Evolutionary conservation across 345 rosid genomes (phyloP).

Genomic region (Eucalyptus sp.): DNA sequence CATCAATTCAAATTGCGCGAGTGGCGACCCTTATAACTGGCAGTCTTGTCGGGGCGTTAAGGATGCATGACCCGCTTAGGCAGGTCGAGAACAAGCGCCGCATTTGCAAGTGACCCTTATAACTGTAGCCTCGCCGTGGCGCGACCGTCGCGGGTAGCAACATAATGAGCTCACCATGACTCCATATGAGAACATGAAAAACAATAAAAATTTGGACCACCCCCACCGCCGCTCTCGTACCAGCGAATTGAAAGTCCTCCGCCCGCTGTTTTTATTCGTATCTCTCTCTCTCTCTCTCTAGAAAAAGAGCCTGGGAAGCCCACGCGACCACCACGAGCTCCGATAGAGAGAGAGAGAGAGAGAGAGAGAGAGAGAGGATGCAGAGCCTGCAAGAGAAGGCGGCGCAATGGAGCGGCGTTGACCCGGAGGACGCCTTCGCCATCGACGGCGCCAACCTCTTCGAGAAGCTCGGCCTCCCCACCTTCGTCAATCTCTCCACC

Average conservation of each 20-base stretch:
- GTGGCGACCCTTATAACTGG: not conserved
- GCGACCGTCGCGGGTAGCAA: not conserved
- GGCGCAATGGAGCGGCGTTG: slow-evolving; percentile 78
- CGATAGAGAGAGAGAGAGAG: not conserved
- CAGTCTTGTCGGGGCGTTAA: not conserved
- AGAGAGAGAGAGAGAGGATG: slow-evolving; percentile 17
- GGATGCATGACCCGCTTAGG: no score
- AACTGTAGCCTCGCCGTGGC: not conserved
- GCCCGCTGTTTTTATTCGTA: not conserved
- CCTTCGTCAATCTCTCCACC: slow-evolving; percentile 81
- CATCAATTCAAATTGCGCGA: no score
- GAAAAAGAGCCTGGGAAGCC: not conserved
- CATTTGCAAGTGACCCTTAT: no score
- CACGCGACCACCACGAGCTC: not conserved
- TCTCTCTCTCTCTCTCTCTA: not conserved
- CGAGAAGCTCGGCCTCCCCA: slow-evolving; percentile 66
- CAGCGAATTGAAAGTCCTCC: not conserved
- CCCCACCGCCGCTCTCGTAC: not conserved
- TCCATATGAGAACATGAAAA: not conserved
- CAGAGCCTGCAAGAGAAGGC: slow-evolving; percentile 82
- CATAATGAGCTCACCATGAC: not conserved
- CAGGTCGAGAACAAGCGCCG: no score
- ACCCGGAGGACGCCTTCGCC: slow-evolving; percentile 61
- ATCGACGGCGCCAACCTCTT: slow-evolving; percentile 66
- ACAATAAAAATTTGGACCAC: not conserved